Percentiles rank a stretch among this genome's conserved stretches.
These are phyloP conservation scores for Nosema muscidifuracis DNA, from an alignment of 371 early-diverging fungal genomes.

Conservation along the genomic window DNA sequence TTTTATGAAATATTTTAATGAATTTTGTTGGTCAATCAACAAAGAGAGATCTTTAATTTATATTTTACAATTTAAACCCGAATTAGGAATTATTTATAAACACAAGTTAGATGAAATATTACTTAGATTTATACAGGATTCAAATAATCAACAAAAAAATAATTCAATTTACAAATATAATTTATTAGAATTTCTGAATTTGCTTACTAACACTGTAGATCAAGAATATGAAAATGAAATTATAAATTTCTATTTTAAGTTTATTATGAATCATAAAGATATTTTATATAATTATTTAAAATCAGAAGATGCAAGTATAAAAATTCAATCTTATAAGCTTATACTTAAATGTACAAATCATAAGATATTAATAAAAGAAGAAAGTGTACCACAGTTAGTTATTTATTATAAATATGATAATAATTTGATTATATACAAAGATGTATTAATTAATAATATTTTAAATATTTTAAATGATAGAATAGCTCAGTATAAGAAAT, in stretches of 20 bases:
- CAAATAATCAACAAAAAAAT: background rate
- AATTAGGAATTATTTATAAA: constrained; percentile 11
- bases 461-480: background rate
- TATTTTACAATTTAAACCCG: constrained; percentile 19
- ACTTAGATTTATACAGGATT: background rate
- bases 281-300: background rate
- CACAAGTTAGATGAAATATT: constrained; percentile 30
- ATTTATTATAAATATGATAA: background rate
- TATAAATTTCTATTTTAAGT: constrained; percentile 2
- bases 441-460: background rate
- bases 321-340: background rate
- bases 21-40: constrained; percentile 8
- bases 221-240: background rate
- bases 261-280: background rate
- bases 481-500: background rate
- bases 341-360: background rate
- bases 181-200: constrained; percentile 7
- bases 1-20: constrained; percentile 6
- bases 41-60: constrained; percentile 33
- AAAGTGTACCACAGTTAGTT: background rate
- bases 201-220: background rate
- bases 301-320: background rate
- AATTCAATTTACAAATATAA: too few species aligned
- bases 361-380: constrained; percentile 1
- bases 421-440: background rate